These are phyloP conservation scores for Gastrolobium villosum DNA, from an alignment of 306 rosid species.

Conservation along the genomic window DNA sequence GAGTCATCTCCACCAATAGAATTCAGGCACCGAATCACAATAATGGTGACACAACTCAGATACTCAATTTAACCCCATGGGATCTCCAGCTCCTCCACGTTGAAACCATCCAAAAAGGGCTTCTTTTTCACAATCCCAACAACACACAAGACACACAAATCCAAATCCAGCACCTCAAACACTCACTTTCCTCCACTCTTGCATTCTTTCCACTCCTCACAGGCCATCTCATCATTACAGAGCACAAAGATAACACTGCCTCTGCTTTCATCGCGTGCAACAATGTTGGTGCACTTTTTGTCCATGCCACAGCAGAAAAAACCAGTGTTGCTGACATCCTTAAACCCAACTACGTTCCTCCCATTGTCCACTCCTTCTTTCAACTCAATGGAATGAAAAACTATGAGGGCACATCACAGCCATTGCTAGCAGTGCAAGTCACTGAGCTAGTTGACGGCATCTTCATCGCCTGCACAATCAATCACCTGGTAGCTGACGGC, in stretches of 20 bases:
- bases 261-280: slow-evolving; percentile 46
- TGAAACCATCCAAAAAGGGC: slow-evolving; percentile 47
- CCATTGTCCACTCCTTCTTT: slow-evolving; percentile 53
- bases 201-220: slow-evolving; percentile 48
- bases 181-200: slow-evolving; percentile 49
- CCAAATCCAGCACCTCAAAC: slow-evolving; percentile 34
- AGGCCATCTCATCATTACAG: slow-evolving; percentile 38
- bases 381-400: slow-evolving; percentile 38
- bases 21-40: slow-evolving; percentile 4
- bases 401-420: slow-evolving; percentile 38
- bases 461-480: slow-evolving; percentile 49
- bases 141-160: background rate
- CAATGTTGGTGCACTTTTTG: slow-evolving; percentile 45
- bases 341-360: slow-evolving; percentile 39
- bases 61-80: slow-evolving; percentile 49
- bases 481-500: slow-evolving; percentile 49
- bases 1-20: slow-evolving; percentile 4
- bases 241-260: background rate
- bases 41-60: background rate
- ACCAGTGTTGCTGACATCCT: slow-evolving; percentile 42
- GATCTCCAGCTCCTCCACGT: slow-evolving; percentile 36
- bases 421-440: slow-evolving; percentile 60
- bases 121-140: slow-evolving; percentile 45
- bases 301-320: slow-evolving; percentile 44
- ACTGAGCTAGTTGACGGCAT: slow-evolving; percentile 61